Percentiles rank a stretch among this genome's conserved stretches.
Evolutionary conservation across 129 eudicot species (phyloP).

Genomic region (Chrysanthemum seticuspe): DNA sequence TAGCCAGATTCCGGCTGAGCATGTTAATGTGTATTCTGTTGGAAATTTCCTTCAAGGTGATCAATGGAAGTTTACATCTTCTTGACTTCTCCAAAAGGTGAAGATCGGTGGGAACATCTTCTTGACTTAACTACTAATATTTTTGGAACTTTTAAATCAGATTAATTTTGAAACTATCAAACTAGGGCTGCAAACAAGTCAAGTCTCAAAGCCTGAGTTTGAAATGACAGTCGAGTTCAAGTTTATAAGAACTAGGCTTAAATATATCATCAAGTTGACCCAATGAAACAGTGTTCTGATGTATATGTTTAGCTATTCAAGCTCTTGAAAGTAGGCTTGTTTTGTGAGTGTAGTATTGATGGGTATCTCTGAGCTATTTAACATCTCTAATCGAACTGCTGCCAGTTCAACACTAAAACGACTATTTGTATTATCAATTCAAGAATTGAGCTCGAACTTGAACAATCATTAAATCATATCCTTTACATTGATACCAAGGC

Average conservation of each 20-base stretch:
- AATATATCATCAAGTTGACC: background rate
- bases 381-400: background rate
- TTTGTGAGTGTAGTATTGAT: background rate
- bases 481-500: too few species aligned
- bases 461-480: too few species aligned
- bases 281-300: background rate
- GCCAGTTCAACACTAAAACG: too few species aligned
- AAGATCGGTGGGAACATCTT: too few species aligned
- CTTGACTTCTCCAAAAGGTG: too few species aligned
- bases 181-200: background rate
- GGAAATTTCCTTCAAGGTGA: conserved; percentile 72
- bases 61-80: conserved; percentile 48
- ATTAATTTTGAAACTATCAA: background rate
- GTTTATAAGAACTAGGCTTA: background rate
- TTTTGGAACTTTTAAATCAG: conserved; percentile 23
- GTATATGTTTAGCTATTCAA: background rate
- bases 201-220: background rate
- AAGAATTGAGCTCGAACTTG: too few species aligned
- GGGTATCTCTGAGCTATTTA: background rate
- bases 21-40: conserved; percentile 41
- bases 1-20: conserved; percentile 56
- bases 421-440: too few species aligned
- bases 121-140: conserved; percentile 14
- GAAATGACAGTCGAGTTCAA: background rate
- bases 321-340: background rate